Percentiles rank a stretch among this genome's conserved stretches.
These are phyloP conservation scores for Aspergillus luchuensis DNA, from an alignment of 2,329 filamentous ascomycete species.

Conservation along the genomic window DNA sequence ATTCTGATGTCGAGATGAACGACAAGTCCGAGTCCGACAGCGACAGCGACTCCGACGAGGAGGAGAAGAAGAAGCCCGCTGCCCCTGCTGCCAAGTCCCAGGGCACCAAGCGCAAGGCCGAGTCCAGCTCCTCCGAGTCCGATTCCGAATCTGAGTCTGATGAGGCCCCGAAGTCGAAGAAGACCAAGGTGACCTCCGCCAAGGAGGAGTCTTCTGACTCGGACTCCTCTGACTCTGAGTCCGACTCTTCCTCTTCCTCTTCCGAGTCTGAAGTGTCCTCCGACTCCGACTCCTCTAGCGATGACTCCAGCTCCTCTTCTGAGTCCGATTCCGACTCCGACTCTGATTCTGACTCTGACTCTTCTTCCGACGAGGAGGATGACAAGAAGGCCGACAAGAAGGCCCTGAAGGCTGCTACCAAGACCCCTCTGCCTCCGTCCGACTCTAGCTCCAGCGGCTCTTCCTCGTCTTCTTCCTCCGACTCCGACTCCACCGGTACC, in stretches of 20 bases:
- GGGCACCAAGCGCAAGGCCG: conserved; percentile 62
- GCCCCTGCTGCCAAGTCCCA: conserved; percentile 38
- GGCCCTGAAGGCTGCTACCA: conserved; percentile 36
- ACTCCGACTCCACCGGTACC: conserved; percentile 36
- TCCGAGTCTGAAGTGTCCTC: conserved; percentile 32
- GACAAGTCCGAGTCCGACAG: conserved; percentile 51
- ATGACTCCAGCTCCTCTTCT: conserved; percentile 23
- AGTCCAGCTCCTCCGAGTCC: conserved; percentile 44
- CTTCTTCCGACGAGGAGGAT: conserved; percentile 15
- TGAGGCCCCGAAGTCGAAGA: conserved; percentile 56
- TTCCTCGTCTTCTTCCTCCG: conserved; percentile 25
- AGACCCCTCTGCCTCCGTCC: conserved; percentile 41
- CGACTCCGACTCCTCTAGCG: conserved; percentile 22
- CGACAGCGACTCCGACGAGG: conserved; percentile 56
- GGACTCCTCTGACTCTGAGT: conserved; percentile 24
- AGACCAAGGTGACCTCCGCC: conserved; percentile 47
- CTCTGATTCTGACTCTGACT: conserved; percentile 25
- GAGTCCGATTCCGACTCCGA: conserved; percentile 9
- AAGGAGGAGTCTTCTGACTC: conserved; percentile 36
- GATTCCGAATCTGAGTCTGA: conserved; percentile 39
- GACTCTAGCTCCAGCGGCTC: conserved; percentile 32
- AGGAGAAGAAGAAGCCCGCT: conserved; percentile 56
- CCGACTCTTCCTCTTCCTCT: conserved; percentile 27
- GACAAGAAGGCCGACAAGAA: conserved; percentile 34
- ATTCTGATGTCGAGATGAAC: conserved; percentile 47